phyloP scores from a whole-genome alignment of 2,329 filamentous ascomycete species.

The Fusarium mexicanum region DNA sequence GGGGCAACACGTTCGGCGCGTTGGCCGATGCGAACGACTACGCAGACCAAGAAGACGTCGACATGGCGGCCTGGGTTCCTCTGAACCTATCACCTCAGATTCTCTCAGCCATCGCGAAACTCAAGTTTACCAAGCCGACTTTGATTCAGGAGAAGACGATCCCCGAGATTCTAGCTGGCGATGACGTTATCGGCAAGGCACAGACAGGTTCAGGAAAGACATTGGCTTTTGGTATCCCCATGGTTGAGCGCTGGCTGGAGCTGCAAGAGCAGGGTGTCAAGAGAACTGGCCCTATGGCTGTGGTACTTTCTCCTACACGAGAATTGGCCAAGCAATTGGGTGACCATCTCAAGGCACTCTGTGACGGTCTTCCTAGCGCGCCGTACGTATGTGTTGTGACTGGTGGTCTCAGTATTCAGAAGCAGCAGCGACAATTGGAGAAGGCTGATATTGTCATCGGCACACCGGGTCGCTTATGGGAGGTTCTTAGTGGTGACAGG shows the following conservation, averaged over 20 bases:
- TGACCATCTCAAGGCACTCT: constrained; percentile 82
- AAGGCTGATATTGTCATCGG: constrained; percentile 92
- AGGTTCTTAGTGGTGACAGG: constrained; percentile 82
- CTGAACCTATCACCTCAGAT: constrained; percentile 78
- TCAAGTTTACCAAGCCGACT: constrained; percentile 85
- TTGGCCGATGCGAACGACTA: constrained; percentile 64
- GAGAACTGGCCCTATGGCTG: constrained; percentile 67
- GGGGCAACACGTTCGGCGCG: constrained; percentile 63
- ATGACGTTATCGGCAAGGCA: constrained; percentile 95
- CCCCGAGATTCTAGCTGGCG: constrained; percentile 81
- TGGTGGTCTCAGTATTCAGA: constrained; percentile 91
- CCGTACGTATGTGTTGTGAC: constrained; percentile 89
- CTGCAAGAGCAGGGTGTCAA: constrained; percentile 48
- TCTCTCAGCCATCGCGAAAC: constrained; percentile 77
- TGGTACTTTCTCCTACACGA: constrained; percentile 90
- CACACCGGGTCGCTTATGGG: constrained; percentile 93
- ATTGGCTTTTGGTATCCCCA: constrained; percentile 91
- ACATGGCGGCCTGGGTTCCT: constrained; percentile 81
- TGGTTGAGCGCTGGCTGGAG: constrained; percentile 83
- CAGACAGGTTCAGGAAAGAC: constrained; percentile 98
- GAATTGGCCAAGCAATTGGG: constrained; percentile 93
- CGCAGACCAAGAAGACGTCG: constrained; percentile 65
- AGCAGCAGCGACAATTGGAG: constrained; percentile 86
- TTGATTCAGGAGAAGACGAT: constrained; percentile 83
- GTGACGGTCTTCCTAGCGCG: constrained; percentile 65